Base-by-base conservation (phyloP, 2,329 filamentous ascomycete species). In the Sordariomycetes sp. region DNA sequence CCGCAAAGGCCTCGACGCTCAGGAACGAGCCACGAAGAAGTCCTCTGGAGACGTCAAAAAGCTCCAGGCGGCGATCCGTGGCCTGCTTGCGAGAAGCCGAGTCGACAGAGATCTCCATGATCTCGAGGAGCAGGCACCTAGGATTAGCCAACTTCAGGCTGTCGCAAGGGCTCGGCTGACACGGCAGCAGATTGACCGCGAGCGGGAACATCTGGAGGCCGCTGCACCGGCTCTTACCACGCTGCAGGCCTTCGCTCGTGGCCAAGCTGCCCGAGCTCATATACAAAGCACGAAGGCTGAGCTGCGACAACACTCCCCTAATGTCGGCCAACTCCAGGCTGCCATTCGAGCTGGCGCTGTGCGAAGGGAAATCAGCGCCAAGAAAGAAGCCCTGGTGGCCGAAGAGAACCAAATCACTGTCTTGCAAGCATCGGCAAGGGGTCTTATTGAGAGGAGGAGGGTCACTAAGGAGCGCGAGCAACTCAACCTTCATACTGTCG, bases 61-160 rank as follows among this genome's bases (percentile, higher is more conserved):
- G 30, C 64, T 86, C 28, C 82, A 87, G 58, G 75, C 79, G 36
- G 71, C 72, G 26, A 70, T 78, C 44, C 72, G 83, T 39, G 84
- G 82, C 46, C 71, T 76, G 59, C 55, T 86, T 38, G 55, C 77
- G 42, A 70, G 84, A 46, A 66, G 60, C 40, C 65, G 67, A 30
- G 57, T 80, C 35, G 63, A 68, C 14, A 59, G 69, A 32, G 70
- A 78, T 38, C 61, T 71, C 37, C 57, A 63, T 42, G 54, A 62
- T 35, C 63, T 82, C 32, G 64, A 69, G 36, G 59, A 63, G 37
- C 57, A 76, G 46, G 61, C 66, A 41, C 53, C 53, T 28, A 62
- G 64, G 23, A 65, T 78, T 40, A 64, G 64, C 33, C 58, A 64
- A 34, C 56, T 87, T 38, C 83, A 88, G 60, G 75, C 81, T 46